Evolutionary conservation across 1,139 yeast genomes (phyloP).

Genomic region (Hyphopichia pseudoburtonii): DNA sequence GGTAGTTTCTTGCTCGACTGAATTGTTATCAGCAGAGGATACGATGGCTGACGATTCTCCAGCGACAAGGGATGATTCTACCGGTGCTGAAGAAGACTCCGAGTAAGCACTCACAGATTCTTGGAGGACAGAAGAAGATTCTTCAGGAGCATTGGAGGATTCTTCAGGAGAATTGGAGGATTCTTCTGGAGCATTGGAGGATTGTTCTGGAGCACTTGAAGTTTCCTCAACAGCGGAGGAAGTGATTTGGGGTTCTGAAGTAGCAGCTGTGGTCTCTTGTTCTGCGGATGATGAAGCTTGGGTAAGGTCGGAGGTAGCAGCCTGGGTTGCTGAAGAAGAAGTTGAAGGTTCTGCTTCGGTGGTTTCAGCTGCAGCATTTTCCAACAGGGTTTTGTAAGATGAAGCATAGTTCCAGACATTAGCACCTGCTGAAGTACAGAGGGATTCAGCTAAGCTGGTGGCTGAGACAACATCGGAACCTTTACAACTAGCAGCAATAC

Average conservation of each 20-base stretch:
- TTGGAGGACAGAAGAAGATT: conserved; percentile 3
- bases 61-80: conserved; percentile 2
- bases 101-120: too few relatives aligned
- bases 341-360: background rate
- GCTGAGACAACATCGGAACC: conserved; percentile 23
- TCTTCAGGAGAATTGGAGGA: conserved; percentile 1
- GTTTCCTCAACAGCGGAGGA: background rate
- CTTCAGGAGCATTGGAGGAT: conserved; percentile 2
- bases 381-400: conserved; percentile 8
- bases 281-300: conserved; percentile 1
- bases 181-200: conserved; percentile 4
- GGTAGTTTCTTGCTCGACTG: background rate
- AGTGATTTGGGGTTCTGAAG: conserved; percentile 2
- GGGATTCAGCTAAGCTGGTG: conserved; percentile 25
- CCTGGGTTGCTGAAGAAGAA: background rate
- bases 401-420: conserved; percentile 25
- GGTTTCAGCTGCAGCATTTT: conserved; percentile 4
- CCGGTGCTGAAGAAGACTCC: conserved; percentile 4
- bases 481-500: conserved; percentile 28
- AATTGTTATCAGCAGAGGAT: background rate
- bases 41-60: background rate
- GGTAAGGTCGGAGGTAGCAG: background rate
- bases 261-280: background rate
- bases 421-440: conserved; percentile 29
- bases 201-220: conserved; percentile 2